These are phyloP conservation scores for Neurospora sp. DNA, from an alignment of 495 filamentous ascomycete species.

Conservation along the genomic window DNA sequence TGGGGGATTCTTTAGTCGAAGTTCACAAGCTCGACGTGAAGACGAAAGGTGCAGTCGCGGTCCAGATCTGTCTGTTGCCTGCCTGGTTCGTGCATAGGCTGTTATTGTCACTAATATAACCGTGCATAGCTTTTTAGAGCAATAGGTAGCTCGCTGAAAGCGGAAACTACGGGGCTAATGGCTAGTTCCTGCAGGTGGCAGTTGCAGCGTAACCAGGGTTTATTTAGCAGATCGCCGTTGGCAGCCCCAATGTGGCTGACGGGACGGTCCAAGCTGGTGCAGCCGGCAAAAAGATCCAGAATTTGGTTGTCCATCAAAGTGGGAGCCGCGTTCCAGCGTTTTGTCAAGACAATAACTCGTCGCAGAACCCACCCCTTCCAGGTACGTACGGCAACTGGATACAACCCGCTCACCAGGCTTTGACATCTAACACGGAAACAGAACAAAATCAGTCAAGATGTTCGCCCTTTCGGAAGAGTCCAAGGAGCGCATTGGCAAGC, in stretches of 20 bases:
- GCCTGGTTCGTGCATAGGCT: neutral
- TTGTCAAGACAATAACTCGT: neutral
- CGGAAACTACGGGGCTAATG: accelerated
- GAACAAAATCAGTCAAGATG: slow-evolving; percentile 36
- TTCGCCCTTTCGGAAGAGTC: slow-evolving; percentile 94
- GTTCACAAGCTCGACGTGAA: neutral
- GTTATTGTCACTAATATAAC: neutral
- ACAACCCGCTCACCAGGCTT: neutral
- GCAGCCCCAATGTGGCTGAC: neutral
- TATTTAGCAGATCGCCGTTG: neutral
- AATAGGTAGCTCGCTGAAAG: neutral
- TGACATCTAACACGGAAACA: neutral
- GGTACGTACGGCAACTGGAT: neutral
- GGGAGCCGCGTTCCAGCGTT: neutral
- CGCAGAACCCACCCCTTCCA: neutral
- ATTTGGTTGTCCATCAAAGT: neutral
- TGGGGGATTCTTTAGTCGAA: neutral
- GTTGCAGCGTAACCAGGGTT: neutral
- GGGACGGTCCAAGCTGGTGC: neutral
- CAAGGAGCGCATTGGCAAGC: slow-evolving; percentile 95
- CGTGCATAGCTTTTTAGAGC: neutral
- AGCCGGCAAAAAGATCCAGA: neutral
- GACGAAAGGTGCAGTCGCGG: neutral
- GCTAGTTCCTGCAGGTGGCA: neutral
- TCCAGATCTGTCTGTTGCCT: neutral